phyloP scores from a whole-genome alignment of 2,329 filamentous ascomycete species.

The Colletotrichum limetticola region DNA sequence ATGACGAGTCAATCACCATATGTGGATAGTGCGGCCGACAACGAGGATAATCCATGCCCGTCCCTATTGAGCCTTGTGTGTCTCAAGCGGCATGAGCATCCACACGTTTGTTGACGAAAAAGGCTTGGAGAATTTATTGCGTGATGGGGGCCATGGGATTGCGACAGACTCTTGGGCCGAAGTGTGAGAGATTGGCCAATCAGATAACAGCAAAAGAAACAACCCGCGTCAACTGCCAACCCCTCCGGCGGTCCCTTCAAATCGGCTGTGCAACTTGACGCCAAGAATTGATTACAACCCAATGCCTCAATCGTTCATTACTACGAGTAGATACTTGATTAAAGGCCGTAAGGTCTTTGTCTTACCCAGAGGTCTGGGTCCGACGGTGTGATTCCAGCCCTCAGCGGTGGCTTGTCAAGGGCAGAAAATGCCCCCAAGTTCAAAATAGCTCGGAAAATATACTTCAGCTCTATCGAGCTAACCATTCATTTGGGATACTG shows the following conservation, averaged over 20 bases:
- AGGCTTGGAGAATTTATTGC: slow-evolving; percentile 27
- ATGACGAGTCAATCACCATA: slow-evolving; percentile 10
- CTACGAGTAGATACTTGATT: background rate
- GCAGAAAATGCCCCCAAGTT: background rate
- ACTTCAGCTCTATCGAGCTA: too few relatives aligned
- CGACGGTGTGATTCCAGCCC: background rate
- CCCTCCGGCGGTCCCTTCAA: background rate
- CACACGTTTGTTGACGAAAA: slow-evolving; percentile 5
- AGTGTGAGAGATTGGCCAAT: slow-evolving; percentile 13
- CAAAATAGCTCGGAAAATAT: background rate
- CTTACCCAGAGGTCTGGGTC: background rate
- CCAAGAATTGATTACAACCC: background rate
- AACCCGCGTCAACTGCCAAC: background rate
- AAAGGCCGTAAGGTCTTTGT: background rate
- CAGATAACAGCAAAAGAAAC: background rate
- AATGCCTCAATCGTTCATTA: background rate
- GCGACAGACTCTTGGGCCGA: slow-evolving; percentile 22
- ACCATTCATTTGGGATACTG: background rate
- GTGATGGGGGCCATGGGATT: slow-evolving; percentile 35
- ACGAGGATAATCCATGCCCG: background rate
- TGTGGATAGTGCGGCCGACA: background rate
- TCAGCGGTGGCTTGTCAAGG: background rate
- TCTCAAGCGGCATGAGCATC: background rate
- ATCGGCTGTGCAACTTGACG: background rate
- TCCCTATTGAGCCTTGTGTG: background rate